phyloP scores from a whole-genome alignment of 1,284 basidiomycete genomes.

The Ustilago lituana region DNA sequence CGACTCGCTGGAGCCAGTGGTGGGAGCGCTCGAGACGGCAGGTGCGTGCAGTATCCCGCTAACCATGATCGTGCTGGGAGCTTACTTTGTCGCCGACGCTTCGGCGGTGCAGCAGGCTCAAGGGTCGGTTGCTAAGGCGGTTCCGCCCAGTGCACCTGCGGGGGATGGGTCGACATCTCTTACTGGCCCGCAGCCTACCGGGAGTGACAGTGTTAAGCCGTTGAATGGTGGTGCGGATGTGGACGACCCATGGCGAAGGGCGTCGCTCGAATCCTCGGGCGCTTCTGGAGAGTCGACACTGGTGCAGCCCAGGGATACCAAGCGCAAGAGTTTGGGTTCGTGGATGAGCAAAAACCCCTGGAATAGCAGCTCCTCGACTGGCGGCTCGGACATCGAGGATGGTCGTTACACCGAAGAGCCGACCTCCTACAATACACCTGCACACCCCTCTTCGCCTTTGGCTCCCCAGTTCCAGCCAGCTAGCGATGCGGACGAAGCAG shows the following conservation, averaged over 20 bases:
- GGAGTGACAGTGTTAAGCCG: conserved; percentile 3
- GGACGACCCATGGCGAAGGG: conserved; percentile 42
- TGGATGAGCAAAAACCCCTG: conserved; percentile 56
- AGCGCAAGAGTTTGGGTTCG: conserved; percentile 31
- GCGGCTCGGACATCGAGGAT: conserved; percentile 38
- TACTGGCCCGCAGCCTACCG: conserved; percentile 35
- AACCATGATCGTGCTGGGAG: conserved; percentile 89
- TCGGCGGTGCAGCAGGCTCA: conserved; percentile 25
- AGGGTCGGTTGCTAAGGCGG: conserved; percentile 17
- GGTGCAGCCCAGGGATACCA: conserved; percentile 28
- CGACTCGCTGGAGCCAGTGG: conserved; percentile 66
- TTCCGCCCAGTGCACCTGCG: conserved; percentile 36
- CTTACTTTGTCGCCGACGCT: conserved; percentile 75
- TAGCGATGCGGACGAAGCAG: conserved; percentile 20
- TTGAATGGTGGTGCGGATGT: conserved; percentile 3
- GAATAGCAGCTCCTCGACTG: conserved; percentile 33
- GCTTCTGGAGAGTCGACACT: conserved; percentile 36
- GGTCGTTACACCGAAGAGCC: conserved; percentile 32
- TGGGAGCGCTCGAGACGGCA: conserved; percentile 68
- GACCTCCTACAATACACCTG: conserved; percentile 1
- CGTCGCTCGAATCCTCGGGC: conserved; percentile 28
- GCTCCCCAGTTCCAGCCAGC: too few relatives aligned
- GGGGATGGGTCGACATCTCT: conserved; percentile 28
- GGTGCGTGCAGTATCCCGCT: conserved; percentile 75
- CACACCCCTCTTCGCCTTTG: background rate